Conservation (phyloP, 1,139 yeast genomes). For the Hemisphaericaspora subhashii region DNA sequence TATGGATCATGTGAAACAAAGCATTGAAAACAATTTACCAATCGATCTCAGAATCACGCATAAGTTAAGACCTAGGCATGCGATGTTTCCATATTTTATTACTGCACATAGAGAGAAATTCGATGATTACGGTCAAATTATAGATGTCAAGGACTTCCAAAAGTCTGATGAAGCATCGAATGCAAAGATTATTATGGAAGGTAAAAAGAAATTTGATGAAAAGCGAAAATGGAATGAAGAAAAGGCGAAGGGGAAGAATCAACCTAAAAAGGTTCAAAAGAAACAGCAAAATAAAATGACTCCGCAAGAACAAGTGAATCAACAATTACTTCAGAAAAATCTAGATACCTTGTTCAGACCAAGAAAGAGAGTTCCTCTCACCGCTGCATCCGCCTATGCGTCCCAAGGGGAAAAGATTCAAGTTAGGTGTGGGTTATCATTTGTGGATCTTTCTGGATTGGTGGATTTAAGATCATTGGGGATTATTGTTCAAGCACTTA, state of each 20-base stretch:
- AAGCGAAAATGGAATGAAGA: conserved; percentile 20
- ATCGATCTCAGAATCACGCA: conserved; percentile 67
- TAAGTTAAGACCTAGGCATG: conserved; percentile 58
- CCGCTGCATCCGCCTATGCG: conserved; percentile 19
- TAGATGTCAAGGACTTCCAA: conserved; percentile 64
- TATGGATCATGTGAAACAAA: conserved; percentile 38
- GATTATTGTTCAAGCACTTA: conserved; percentile 74
- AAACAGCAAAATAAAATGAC: conserved; percentile 33
- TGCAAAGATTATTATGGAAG: conserved; percentile 35
- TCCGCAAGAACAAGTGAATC: conserved; percentile 47
- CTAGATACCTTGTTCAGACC: conserved; percentile 66
- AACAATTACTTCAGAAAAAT: conserved; percentile 41
- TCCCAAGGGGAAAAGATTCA: conserved; percentile 35
- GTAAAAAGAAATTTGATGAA: conserved; percentile 33
- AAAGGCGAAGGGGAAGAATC: conserved; percentile 18
- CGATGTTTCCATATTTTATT: conserved; percentile 72
- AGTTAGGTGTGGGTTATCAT: conserved; percentile 71
- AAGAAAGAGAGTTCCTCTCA: conserved; percentile 37
- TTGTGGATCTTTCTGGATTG: conserved; percentile 79
- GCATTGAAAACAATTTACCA: conserved; percentile 40
- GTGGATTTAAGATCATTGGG: conserved; percentile 83
- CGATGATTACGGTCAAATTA: conserved; percentile 85
- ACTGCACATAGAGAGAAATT: conserved; percentile 44
- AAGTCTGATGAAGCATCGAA: conserved; percentile 53
- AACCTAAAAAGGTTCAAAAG: conserved; percentile 13